phyloP scores from a whole-genome alignment of 1,284 basidiomycete species.

The Rhodotorula sp. region DNA sequence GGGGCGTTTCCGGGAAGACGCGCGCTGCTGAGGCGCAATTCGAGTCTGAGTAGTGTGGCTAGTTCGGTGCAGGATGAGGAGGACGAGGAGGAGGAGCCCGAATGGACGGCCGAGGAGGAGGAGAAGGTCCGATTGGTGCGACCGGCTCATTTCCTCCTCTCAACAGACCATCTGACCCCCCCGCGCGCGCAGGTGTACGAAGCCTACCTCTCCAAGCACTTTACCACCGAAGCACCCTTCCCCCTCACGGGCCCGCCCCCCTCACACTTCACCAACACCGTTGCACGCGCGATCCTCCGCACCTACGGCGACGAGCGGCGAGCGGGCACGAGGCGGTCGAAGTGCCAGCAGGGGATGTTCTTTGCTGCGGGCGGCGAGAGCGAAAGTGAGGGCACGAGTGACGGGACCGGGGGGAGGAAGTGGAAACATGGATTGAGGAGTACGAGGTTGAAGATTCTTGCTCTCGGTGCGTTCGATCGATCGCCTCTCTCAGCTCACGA shows the following conservation, averaged over 20 bases:
- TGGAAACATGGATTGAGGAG: constrained; percentile 30
- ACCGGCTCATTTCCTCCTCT: not conserved
- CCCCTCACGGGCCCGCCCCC: constrained; percentile 24
- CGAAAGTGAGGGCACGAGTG: not conserved
- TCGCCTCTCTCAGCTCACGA: not conserved
- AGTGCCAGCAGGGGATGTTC: not conserved
- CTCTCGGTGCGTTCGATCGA: constrained; percentile 17
- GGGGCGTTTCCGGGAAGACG: constrained; percentile 16
- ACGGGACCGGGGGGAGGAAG: not conserved
- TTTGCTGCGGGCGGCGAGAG: not conserved
- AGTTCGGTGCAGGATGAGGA: constrained; percentile 28
- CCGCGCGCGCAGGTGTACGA: constrained; percentile 22
- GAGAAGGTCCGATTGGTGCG: constrained; percentile 25
- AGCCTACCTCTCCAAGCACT: constrained; percentile 19
- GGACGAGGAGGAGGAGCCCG: constrained; percentile 28
- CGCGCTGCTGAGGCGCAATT: constrained; percentile 26
- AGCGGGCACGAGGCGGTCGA: not conserved
- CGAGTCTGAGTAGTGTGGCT: constrained; percentile 31
- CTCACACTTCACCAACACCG: constrained; percentile 35
- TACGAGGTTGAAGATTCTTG: constrained; percentile 29
- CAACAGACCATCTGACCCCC: too few species aligned
- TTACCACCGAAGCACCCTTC: constrained; percentile 25
- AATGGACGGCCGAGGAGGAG: constrained; percentile 32
- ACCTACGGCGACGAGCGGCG: not conserved
- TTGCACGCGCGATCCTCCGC: constrained; percentile 29